These are phyloP conservation scores for Phoma sp. DNA, from an alignment of 2,329 filamentous ascomycete genomes.

Conservation along the genomic window DNA sequence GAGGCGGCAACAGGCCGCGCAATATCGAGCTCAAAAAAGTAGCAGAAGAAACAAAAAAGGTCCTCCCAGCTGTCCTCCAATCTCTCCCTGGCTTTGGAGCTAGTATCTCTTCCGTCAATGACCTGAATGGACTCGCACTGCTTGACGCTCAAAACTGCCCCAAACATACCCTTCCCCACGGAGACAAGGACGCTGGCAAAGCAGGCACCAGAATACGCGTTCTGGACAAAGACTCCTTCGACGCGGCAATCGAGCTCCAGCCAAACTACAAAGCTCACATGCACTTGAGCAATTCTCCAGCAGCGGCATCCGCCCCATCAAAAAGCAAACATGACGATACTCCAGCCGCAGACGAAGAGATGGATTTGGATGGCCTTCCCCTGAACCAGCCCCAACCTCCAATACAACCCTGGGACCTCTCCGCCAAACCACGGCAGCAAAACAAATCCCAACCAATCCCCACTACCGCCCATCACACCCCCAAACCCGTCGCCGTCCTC, in stretches of 20 bases:
- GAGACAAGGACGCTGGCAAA: constrained; percentile 24
- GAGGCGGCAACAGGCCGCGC: constrained; percentile 27
- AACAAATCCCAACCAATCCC: not conserved
- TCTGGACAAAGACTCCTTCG: constrained; percentile 44
- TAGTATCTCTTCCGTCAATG: constrained; percentile 25
- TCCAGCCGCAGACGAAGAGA: not conserved
- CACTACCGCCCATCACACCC: not conserved
- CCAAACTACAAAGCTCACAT: constrained; percentile 24
- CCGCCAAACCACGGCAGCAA: not conserved
- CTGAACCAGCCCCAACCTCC: not conserved
- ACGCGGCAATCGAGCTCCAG: constrained; percentile 40
- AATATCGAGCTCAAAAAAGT: constrained; percentile 33
- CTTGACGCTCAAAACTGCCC: constrained; percentile 35
- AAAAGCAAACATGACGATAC: not conserved
- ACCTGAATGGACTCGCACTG: constrained; percentile 22
- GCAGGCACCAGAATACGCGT: constrained; percentile 40
- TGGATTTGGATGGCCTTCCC: constrained; percentile 9
- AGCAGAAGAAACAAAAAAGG: constrained; percentile 35
- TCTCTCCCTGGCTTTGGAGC: constrained; percentile 28
- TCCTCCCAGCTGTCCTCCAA: constrained; percentile 31
- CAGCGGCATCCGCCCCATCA: not conserved
- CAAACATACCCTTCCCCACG: constrained; percentile 20
- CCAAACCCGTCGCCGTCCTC: constrained; percentile 63
- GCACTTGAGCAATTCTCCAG: constrained; percentile 8
- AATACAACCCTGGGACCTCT: constrained; percentile 7